phyloP scores from a whole-genome alignment of 192 early-diverging fungal genomes.

The Powellomyces hirtus region DNA sequence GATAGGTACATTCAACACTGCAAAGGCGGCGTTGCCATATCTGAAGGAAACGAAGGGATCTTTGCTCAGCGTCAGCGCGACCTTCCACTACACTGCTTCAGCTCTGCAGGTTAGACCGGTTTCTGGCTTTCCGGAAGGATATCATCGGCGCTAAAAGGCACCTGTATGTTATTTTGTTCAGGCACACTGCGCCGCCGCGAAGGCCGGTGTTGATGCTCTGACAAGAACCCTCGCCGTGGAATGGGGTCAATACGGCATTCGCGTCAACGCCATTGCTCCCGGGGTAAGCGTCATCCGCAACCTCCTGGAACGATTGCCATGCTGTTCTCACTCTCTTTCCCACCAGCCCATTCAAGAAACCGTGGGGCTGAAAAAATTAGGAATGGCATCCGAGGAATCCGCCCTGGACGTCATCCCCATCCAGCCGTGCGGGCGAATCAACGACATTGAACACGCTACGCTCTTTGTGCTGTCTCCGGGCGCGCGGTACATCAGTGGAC shows the following conservation, averaged over 20 bases:
- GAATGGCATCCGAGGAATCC: not conserved
- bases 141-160: conserved; percentile 25
- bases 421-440: conserved; percentile 44
- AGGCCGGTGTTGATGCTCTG: conserved; percentile 64
- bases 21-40: conserved; percentile 66
- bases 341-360: conserved; percentile 45
- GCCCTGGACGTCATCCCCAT: conserved; percentile 23
- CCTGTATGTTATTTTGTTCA: not conserved
- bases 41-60: conserved; percentile 64
- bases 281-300: conserved; percentile 30
- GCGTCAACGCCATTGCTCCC: conserved; percentile 67
- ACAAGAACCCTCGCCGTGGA: conserved; percentile 59
- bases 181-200: conserved; percentile 57
- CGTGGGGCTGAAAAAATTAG: conserved; percentile 35
- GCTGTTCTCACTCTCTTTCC: not conserved
- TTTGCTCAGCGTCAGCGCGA: conserved; percentile 72
- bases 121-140: conserved; percentile 39
- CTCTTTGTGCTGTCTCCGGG: conserved; percentile 67
- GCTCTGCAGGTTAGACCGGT: conserved; percentile 39
- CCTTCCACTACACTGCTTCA: conserved; percentile 59
- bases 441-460: conserved; percentile 71
- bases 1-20: conserved; percentile 74
- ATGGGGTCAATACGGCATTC: conserved; percentile 68
- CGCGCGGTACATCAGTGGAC: conserved; percentile 58
- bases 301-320: not conserved